These are phyloP conservation scores for Leucoagaricus sp. DNA, from an alignment of 1,284 basidiomycete species.

Conservation along the genomic window DNA sequence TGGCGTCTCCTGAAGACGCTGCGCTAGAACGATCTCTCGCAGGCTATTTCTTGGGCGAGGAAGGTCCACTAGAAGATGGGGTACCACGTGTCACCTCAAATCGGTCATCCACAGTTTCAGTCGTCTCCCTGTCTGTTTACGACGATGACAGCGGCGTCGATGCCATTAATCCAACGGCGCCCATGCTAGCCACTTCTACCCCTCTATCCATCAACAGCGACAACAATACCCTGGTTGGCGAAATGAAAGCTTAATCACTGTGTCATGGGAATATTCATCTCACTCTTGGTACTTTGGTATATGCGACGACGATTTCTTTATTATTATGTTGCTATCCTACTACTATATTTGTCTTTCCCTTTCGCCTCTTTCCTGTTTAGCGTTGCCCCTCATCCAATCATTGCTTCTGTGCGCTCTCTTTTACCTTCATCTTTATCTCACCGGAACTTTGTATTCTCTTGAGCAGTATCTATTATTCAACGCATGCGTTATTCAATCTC, in stretches of 20 bases:
- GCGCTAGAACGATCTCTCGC: slow-evolving; percentile 47
- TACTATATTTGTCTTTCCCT: slow-evolving; percentile 1
- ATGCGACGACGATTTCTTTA: background rate
- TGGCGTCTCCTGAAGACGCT: slow-evolving; percentile 25
- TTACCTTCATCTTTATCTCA: background rate
- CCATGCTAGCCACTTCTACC: background rate
- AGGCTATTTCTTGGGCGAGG: slow-evolving; percentile 52
- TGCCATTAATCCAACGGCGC: background rate
- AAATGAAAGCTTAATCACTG: slow-evolving; percentile 4
- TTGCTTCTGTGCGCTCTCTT: background rate
- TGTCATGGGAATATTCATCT: background rate
- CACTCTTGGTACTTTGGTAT: background rate
- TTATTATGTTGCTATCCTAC: slow-evolving; percentile 1
- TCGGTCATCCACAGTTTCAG: background rate
- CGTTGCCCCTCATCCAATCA: background rate
- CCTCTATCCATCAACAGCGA: background rate
- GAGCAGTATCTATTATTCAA: slow-evolving; percentile 8
- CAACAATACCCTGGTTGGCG: slow-evolving; percentile 10
- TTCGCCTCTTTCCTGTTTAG: background rate
- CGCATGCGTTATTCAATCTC: background rate
- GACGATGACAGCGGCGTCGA: background rate
- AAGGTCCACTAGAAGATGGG: slow-evolving; percentile 18
- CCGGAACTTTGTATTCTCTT: background rate
- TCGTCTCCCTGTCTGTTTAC: background rate
- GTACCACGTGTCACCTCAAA: background rate